These are phyloP conservation scores for Sequoiadendron giganteum DNA, from an alignment of 75 land plant species.

Conservation along the genomic window DNA sequence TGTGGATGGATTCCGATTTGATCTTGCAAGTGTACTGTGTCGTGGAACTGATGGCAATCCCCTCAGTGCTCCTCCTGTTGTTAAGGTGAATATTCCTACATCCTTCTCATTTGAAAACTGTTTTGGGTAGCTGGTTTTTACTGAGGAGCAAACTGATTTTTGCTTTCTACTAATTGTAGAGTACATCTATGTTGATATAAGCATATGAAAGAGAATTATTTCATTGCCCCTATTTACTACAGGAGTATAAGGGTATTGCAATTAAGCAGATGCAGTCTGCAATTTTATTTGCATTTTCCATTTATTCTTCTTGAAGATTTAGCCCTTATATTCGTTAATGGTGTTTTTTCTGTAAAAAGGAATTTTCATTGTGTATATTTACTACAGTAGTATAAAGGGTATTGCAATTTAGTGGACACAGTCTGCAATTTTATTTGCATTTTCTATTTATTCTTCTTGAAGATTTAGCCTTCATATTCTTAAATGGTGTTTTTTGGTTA, in stretches of 20 bases:
- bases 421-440: background rate
- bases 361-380: background rate
- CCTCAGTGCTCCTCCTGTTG: slow-evolving; percentile 76
- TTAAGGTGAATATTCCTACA: slow-evolving; percentile 46
- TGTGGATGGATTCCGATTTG: slow-evolving; percentile 98
- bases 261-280: background rate
- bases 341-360: background rate
- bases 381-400: background rate
- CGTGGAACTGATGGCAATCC: slow-evolving; percentile 92
- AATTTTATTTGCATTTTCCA: background rate
- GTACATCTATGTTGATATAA: background rate
- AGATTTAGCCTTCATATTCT: background rate
- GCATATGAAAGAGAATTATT: background rate
- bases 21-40: slow-evolving; percentile 97
- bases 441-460: background rate
- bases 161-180: background rate
- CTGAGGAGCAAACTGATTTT: background rate
- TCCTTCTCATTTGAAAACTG: background rate
- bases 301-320: background rate
- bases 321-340: background rate
- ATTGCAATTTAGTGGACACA: background rate
- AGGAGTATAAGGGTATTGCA: background rate
- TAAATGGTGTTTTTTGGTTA: background rate
- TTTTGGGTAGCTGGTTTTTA: background rate
- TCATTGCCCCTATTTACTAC: background rate